These are phyloP conservation scores for Cladophialophora bantiana DNA, from an alignment of 2,329 filamentous ascomycete species.

Conservation along the genomic window DNA sequence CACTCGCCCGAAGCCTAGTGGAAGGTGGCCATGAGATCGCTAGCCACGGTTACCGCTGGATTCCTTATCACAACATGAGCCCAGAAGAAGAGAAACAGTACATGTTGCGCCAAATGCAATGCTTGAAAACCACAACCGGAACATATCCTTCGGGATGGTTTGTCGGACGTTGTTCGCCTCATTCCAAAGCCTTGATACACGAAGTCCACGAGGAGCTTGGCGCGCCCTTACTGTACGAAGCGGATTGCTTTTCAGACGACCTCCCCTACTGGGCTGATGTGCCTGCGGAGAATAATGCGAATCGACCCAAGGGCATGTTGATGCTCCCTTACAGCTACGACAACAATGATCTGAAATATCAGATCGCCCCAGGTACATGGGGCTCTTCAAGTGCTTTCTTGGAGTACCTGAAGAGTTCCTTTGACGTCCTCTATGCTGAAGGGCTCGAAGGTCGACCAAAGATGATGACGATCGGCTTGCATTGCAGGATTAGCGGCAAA, in stretches of 20 bases:
- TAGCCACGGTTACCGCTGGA: conserved; percentile 59
- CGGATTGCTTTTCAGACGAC: conserved; percentile 63
- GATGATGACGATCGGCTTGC: conserved; percentile 66
- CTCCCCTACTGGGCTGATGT: conserved; percentile 64
- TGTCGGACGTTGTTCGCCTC: conserved; percentile 56
- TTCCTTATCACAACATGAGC: conserved; percentile 57
- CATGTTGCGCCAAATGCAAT: conserved; percentile 53
- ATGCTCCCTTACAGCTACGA: conserved; percentile 64
- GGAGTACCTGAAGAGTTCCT: conserved; percentile 45
- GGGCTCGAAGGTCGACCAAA: conserved; percentile 57
- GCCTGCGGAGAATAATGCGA: conserved; percentile 51
- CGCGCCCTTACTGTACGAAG: conserved; percentile 58
- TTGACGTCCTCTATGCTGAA: conserved; percentile 63
- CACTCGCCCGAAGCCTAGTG: conserved; percentile 56
- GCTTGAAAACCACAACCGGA: conserved; percentile 54
- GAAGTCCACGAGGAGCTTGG: conserved; percentile 62
- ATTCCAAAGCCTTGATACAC: conserved; percentile 55
- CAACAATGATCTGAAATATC: conserved; percentile 62
- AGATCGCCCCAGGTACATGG: conserved; percentile 54
- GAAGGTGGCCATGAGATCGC: conserved; percentile 61
- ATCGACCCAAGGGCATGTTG: conserved; percentile 56
- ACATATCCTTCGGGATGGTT: conserved; percentile 60
- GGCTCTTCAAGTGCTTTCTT: conserved; percentile 54
- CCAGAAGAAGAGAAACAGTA: conserved; percentile 58
- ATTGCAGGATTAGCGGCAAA: conserved; percentile 61